Evolutionary conservation across 2,329 filamentous ascomycete genomes (phyloP).

Genomic region (Stemphylium vesicarium): DNA sequence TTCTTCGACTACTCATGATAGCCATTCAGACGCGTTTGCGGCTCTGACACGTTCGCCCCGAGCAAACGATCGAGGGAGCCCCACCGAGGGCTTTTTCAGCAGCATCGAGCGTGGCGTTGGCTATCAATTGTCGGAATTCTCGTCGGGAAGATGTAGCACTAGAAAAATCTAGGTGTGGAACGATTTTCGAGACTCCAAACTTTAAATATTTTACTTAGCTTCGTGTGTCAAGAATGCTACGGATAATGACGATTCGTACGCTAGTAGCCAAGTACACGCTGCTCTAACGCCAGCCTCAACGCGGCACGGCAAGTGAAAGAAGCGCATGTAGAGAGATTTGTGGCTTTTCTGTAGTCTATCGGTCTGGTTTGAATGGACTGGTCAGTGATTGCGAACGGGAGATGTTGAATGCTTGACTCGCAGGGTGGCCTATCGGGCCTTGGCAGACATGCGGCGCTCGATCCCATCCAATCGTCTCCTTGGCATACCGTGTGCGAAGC

Average conservation of each 20-base stretch:
- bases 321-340: neutral
- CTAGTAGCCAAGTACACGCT: neutral
- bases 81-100: neutral
- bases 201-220: neutral
- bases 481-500: no score
- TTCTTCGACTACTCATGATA: no score
- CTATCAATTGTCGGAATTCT: neutral
- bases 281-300: neutral
- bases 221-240: neutral
- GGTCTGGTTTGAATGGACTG: neutral
- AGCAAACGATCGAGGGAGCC: no score
- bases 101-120: neutral
- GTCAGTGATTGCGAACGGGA: neutral
- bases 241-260: neutral
- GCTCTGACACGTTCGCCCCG: no score
- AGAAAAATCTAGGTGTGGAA: neutral
- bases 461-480: neutral
- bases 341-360: neutral
- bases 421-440: neutral
- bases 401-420: constrained; percentile 1
- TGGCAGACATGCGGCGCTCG: constrained; percentile 1
- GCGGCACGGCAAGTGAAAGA: neutral
- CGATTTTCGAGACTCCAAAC: neutral
- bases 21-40: no score
- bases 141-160: neutral